Conservation (phyloP, 352 stramenopile genomes). For the Phytophthora pini region DNA sequence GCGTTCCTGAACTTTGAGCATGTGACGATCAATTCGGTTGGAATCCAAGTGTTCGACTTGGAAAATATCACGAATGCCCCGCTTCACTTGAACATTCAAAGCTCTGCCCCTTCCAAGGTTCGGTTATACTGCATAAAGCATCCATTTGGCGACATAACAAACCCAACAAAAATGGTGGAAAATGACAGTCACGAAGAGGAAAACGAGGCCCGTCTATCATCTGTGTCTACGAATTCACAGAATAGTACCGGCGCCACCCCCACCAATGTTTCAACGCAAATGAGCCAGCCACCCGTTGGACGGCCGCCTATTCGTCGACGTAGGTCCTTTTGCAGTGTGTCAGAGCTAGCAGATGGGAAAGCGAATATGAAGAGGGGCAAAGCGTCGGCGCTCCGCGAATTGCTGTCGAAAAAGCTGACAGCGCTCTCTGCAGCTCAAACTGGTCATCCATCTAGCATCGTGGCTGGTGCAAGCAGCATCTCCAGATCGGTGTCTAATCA, state of each 20-base stretch:
- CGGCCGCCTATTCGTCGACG: slow-evolving; percentile 62
- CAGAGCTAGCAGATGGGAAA: slow-evolving; percentile 54
- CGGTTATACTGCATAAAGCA: slow-evolving; percentile 77
- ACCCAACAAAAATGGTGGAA: slow-evolving; percentile 20
- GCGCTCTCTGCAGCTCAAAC: slow-evolving; percentile 32
- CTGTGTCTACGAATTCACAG: slow-evolving; percentile 34
- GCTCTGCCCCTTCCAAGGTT: slow-evolving; percentile 74
- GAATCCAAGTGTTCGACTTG: slow-evolving; percentile 89
- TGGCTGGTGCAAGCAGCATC: slow-evolving; percentile 16
- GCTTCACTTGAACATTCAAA: slow-evolving; percentile 81
- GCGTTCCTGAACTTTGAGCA: slow-evolving; percentile 91
- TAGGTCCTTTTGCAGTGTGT: slow-evolving; percentile 76
- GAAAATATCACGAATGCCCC: slow-evolving; percentile 90
- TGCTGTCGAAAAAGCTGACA: slow-evolving; percentile 62
- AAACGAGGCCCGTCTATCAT: slow-evolving; percentile 20
- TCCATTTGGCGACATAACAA: slow-evolving; percentile 40
- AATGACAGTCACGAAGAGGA: slow-evolving; percentile 20
- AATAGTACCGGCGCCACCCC: slow-evolving; percentile 25
- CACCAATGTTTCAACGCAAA: slow-evolving; percentile 33
- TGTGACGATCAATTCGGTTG: slow-evolving; percentile 83
- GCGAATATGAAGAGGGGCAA: slow-evolving; percentile 48
- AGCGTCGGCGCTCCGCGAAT: slow-evolving; percentile 54
- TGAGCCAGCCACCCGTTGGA: slow-evolving; percentile 24
- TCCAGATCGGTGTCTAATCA: slow-evolving; percentile 32
- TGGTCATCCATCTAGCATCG: slow-evolving; percentile 11